Conservation (phyloP, 78 protist genomes). For the Dictyostelium firmibasis region DNA sequence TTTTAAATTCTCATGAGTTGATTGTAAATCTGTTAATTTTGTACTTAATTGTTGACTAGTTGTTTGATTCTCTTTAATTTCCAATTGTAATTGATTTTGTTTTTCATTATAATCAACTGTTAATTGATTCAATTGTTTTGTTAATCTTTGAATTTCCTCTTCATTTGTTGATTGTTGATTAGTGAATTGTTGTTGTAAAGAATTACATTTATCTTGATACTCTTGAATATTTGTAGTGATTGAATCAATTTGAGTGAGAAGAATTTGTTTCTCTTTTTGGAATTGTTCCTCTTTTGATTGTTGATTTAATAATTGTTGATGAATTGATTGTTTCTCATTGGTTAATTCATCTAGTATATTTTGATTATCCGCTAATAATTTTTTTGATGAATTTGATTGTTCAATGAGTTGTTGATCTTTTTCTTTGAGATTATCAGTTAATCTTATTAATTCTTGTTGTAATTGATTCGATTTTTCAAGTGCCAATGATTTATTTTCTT, state of each 20-base stretch:
- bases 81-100: background rate
- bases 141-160: background rate
- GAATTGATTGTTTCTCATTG: background rate
- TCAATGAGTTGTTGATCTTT: background rate
- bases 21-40: background rate
- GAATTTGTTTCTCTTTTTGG: background rate
- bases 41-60: background rate
- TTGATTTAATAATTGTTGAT: background rate
- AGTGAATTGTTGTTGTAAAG: background rate
- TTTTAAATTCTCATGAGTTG: background rate
- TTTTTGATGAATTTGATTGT: background rate
- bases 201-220: background rate
- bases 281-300: background rate
- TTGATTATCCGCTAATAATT: background rate
- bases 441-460: background rate
- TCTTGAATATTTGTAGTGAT: background rate
- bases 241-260: background rate
- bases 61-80: background rate
- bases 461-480: background rate
- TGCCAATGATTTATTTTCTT: background rate
- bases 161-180: background rate
- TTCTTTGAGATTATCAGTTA: background rate
- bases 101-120: background rate
- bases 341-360: background rate
- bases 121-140: background rate